Base-by-base conservation (phyloP, 495 filamentous ascomycete species). In the Xylaria cubensis region DNA sequence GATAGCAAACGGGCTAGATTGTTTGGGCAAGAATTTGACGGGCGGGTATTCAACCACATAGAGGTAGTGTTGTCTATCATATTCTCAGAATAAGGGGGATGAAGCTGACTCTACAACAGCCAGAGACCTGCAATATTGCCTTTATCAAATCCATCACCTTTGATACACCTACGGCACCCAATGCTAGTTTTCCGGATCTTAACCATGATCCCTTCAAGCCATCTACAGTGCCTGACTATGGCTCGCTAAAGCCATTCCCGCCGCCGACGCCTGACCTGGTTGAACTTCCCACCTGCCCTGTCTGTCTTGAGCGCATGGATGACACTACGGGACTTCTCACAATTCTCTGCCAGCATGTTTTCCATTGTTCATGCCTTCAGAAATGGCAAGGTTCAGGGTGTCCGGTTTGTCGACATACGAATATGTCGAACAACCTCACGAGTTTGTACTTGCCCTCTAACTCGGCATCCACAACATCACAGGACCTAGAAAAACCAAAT, bases 301-400 rank as follows among this genome's bases (percentile, higher is more conserved):
- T 99, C 17, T 99, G 96, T 74, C 87, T 99, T 15, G 96, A 99
- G 82, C 91, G 96, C 44, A 99, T 99, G 96, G 96, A 99, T 74
- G 95, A 99, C 75, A 97, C 95, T 7, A 94, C 94, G 0, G 96
- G 96, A 5, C 84, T 99, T 4, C 88, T 98, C 74, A 99, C 96
- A 1, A 98, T 98, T 46, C 90, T 95, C 72, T 99, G 96, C 80
- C 97, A 98, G 76, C 96, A 99, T 74, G 94, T 99, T 67, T 99
- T 99, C 79, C 96, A 99, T 82, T 99, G 96, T 80, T 94, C 92
- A 7, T 99, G 96, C 83, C 86, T 99, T 0, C 93, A 97, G 75
- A 98, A 97, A 77, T 99, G 96, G 96, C 92, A 92, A 77, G 96
- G 95, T 24, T 91, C 88, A 63, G 95, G 95, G 39, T 99, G 96